Evolutionary conservation across 2,329 filamentous ascomycete genomes (phyloP).

Genomic region (Nakataea oryzae): DNA sequence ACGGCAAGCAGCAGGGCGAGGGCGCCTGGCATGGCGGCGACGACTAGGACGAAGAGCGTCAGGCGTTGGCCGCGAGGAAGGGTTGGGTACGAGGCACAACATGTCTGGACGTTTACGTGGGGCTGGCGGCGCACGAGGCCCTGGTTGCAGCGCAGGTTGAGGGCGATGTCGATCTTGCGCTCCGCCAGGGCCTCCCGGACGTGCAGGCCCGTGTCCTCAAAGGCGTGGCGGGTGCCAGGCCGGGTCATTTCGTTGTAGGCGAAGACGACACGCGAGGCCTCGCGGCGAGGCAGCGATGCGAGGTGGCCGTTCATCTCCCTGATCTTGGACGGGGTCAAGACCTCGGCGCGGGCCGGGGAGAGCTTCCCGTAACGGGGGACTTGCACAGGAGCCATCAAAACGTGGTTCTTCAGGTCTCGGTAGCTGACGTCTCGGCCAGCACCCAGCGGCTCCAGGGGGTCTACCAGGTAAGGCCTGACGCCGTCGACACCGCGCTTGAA

Average conservation of each 20-base stretch:
- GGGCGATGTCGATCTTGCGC: conserved; percentile 38
- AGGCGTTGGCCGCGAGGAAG: conserved; percentile 24
- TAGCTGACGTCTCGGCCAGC: conserved; percentile 2
- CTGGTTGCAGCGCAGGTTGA: conserved; percentile 45
- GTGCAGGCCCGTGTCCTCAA: conserved; percentile 37
- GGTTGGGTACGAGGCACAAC: conserved; percentile 34
- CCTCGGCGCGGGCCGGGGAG: conserved; percentile 25
- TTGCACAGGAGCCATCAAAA: conserved; percentile 24
- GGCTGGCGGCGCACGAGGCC: conserved; percentile 19
- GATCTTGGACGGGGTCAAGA: conserved; percentile 37
- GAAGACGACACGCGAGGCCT: conserved; percentile 34
- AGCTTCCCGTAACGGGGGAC: conserved; percentile 31
- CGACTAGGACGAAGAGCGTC: conserved; percentile 16
- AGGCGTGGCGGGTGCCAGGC: conserved; percentile 16
- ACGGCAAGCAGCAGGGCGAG: conserved; percentile 4
- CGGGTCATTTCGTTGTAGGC: conserved; percentile 37
- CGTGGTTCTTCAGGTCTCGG: conserved; percentile 10
- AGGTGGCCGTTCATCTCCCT: conserved; percentile 42
- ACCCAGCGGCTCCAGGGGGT: conserved; percentile 5
- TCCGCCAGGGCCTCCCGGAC: conserved; percentile 32
- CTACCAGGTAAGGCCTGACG: conserved; percentile 26
- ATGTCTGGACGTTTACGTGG: conserved; percentile 37
- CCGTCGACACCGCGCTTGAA: conserved; percentile 35
- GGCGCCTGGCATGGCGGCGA: conserved; percentile 14
- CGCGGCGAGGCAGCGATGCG: conserved; percentile 25